Base-by-base conservation (phyloP, 768 basidiomycete genomes). In the Suillus subalutaceus region DNA sequence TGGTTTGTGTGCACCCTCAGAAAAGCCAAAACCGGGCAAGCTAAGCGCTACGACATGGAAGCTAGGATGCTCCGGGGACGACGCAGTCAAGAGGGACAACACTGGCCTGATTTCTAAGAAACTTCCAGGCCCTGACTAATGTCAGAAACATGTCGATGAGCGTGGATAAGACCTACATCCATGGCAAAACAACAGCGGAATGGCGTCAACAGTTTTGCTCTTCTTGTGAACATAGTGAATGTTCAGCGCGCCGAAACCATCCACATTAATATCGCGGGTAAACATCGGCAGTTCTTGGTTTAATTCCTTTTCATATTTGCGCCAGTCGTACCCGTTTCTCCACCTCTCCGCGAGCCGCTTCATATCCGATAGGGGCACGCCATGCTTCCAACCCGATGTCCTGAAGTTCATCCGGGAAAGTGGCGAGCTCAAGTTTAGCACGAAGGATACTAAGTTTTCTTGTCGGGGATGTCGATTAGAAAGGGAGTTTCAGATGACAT, bases 191-290 rank as follows among this genome's bases (percentile, higher is more conserved):
- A 89, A 75, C 23, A 90, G 72, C 0, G 88, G 87, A 30, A 89
- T 84, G 0, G 87, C 87, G 20, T 76, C 73, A 1, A 67, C 66
- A 0, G 77, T 68, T 8, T 66, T 63, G 69, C 87, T 88, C 72
- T 77, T 81, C 74, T 85, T 78, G 72, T 89, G 87, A 16, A 88
- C 80, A 63, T 86, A 89, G 67, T 90, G 88, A 8, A 88, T 81
- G 66, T 84, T 82, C 53, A 88, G 75, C 5, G 77, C 72, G 0
- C 82, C 86, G 65, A 82, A 82, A 3, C 77, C 80, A 9, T 82
- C 82, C 3, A 88, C 81, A 2, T 78, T 72, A 26, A 89, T 81
- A 44, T 85, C 82, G n/a, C 79, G 73, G 1, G 82, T 88, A 71
- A 85, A 89, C 56, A 57, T 57, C 1, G 56, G 56, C 13, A 57